phyloP scores from a whole-genome alignment of 768 basidiomycete species.

The Podaxis pistillaris region DNA sequence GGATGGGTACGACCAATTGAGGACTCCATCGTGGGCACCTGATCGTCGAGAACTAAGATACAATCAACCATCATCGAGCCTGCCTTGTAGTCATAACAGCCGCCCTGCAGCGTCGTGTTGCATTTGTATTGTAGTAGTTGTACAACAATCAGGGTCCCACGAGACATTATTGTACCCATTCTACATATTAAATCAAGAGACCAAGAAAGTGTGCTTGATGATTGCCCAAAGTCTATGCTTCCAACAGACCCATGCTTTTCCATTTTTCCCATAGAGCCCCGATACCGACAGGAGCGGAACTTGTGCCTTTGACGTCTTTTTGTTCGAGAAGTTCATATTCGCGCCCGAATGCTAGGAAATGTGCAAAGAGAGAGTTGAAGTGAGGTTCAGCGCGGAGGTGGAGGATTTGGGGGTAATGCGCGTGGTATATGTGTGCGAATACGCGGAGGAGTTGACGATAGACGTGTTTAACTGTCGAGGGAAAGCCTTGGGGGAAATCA shows the following conservation, averaged over 20 bases:
- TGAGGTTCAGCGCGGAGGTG: slow-evolving; percentile 95
- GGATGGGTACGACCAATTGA: background rate
- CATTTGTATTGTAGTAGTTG: background rate
- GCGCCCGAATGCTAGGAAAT: slow-evolving; percentile 94
- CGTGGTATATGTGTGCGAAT: slow-evolving; percentile 97
- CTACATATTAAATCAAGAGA: background rate
- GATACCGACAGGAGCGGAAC: slow-evolving; percentile 64
- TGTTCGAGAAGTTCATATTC: slow-evolving; percentile 91
- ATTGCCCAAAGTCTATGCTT: slow-evolving; percentile 30
- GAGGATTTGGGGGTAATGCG: slow-evolving; percentile 88
- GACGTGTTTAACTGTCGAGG: slow-evolving; percentile 89
- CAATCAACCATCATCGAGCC: background rate
- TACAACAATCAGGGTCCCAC: background rate
- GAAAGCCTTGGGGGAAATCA: slow-evolving; percentile 87
- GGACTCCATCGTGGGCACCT: background rate
- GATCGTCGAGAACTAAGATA: slow-evolving; percentile 1
- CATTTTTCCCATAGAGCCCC: slow-evolving; percentile 86
- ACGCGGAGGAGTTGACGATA: slow-evolving; percentile 96
- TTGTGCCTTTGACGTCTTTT: slow-evolving; percentile 81
- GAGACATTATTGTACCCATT: background rate
- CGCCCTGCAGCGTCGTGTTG: background rate
- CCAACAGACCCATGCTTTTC: slow-evolving; percentile 85
- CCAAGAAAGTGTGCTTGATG: background rate
- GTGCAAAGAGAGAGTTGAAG: slow-evolving; percentile 97
- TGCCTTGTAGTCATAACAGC: background rate